Conservation (phyloP, 2,329 filamentous ascomycete genomes). For the Bipolaris oryzae region DNA sequence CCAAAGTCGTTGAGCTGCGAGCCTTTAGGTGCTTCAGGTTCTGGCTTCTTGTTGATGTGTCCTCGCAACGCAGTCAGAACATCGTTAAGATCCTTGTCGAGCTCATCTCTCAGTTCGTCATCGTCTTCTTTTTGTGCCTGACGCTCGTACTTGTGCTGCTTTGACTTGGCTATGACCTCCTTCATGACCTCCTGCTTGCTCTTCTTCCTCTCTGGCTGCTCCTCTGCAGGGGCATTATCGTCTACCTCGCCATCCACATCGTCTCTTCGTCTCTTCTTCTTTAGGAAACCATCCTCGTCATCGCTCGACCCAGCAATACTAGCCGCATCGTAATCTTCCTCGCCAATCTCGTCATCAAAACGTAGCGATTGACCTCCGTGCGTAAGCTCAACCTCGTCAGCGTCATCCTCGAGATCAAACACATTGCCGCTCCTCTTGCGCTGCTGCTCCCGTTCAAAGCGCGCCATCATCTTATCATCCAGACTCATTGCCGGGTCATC, state of each 20-base stretch:
- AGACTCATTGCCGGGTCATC: conserved; percentile 92
- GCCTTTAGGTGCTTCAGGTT: conserved; percentile 50
- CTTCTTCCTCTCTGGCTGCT: conserved; percentile 83
- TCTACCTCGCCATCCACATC: conserved; percentile 55
- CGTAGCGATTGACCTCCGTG: conserved; percentile 79
- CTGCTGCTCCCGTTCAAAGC: conserved; percentile 89
- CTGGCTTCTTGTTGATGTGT: conserved; percentile 58
- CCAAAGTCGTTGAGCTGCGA: conserved; percentile 48
- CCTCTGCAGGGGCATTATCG: conserved; percentile 48
- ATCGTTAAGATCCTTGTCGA: conserved; percentile 82
- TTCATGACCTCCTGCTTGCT: conserved; percentile 97
- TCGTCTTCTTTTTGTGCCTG: conserved; percentile 93
- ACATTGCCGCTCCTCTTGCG: conserved; percentile 76
- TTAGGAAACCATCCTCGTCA: conserved; percentile 47
- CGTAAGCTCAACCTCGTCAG: conserved; percentile 73
- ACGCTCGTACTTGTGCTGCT: conserved; percentile 90
- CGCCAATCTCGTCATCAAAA: conserved; percentile 59
- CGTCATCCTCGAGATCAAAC: conserved; percentile 90
- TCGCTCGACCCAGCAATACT: conserved; percentile 64
- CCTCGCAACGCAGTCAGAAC: conserved; percentile 73
- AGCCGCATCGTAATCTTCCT: conserved; percentile 80
- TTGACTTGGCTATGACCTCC: conserved; percentile 96
- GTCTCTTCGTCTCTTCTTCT: conserved; percentile 53
- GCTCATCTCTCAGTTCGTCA: conserved; percentile 79
- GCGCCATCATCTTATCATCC: conserved; percentile 88